Evolutionary conservation across 2,329 filamentous ascomycete genomes (phyloP).

Genomic region (Ascosphaera aggregata): DNA sequence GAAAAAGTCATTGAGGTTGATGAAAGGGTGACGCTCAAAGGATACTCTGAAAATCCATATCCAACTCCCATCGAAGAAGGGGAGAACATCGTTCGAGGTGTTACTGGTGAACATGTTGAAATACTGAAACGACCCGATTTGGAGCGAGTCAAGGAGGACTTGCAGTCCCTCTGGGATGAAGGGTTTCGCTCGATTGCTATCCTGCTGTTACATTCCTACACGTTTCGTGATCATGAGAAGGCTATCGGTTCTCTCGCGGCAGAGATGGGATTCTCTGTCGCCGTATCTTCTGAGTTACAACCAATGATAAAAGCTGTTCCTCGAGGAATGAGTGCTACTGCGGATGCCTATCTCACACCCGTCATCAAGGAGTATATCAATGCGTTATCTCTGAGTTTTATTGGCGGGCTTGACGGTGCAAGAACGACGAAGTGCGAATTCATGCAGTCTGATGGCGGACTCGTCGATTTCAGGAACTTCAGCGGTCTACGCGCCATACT

Average conservation of each 20-base stretch:
- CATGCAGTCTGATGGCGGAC: constrained; percentile 73
- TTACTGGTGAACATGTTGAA: constrained; percentile 41
- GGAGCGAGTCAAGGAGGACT: constrained; percentile 30
- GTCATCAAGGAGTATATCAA: constrained; percentile 54
- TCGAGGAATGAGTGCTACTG: constrained; percentile 53
- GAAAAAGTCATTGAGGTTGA: constrained; percentile 66
- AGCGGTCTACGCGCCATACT: constrained; percentile 72
- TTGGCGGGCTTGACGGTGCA: constrained; percentile 49
- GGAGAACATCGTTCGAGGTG: constrained; percentile 38
- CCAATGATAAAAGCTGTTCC: constrained; percentile 67
- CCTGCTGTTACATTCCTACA: constrained; percentile 75
- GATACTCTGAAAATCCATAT: constrained; percentile 36
- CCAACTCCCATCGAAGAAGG: constrained; percentile 39
- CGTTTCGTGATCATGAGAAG: constrained; percentile 65
- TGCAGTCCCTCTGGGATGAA: constrained; percentile 42
- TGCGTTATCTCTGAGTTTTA: constrained; percentile 38
- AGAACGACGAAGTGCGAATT: constrained; percentile 72
- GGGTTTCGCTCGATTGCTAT: constrained; percentile 65
- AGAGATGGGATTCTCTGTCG: constrained; percentile 61
- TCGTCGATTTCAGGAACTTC: constrained; percentile 38
- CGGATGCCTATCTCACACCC: constrained; percentile 58
- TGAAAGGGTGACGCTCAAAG: constrained; percentile 39
- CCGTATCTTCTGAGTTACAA: constrained; percentile 57
- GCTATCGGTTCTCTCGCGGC: constrained; percentile 53
- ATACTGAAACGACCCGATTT: constrained; percentile 37